Conservation (phyloP, 2,329 filamentous ascomycete genomes). For the Akanthomyces dipterigenus region DNA sequence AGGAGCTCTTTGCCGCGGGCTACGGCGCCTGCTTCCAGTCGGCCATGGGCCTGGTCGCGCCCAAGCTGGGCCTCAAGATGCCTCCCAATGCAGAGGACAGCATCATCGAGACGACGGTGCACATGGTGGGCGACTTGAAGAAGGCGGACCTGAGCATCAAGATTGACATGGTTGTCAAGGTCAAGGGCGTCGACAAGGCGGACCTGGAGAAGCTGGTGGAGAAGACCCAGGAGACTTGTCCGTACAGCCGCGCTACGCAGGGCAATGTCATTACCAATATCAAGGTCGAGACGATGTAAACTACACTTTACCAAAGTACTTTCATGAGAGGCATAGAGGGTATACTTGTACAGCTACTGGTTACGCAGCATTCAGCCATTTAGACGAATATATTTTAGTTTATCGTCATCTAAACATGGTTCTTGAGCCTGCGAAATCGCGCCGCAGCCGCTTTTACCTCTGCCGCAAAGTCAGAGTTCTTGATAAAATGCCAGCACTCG, state of each 20-base stretch:
- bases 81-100: slow-evolving; percentile 29
- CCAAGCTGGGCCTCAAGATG: slow-evolving; percentile 33
- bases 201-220: slow-evolving; percentile 22
- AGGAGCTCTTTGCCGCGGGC: slow-evolving; percentile 41
- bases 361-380: too few relatives aligned
- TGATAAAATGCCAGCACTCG: not conserved
- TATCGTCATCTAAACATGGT: not conserved
- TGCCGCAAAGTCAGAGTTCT: not conserved
- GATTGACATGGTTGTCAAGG: slow-evolving; percentile 35
- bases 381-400: not conserved
- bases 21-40: slow-evolving; percentile 41
- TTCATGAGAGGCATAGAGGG: not conserved
- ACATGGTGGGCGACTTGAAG: slow-evolving; percentile 39
- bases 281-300: slow-evolving; percentile 15
- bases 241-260: slow-evolving; percentile 22
- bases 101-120: slow-evolving; percentile 34
- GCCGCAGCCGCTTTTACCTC: not conserved
- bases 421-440: not conserved
- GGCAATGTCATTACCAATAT: slow-evolving; percentile 23
- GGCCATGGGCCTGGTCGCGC: slow-evolving; percentile 38
- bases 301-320: not conserved
- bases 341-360: not conserved
- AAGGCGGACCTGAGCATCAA: slow-evolving; percentile 36
- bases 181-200: slow-evolving; percentile 21
- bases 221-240: slow-evolving; percentile 22